Evolutionary conservation across 768 basidiomycete species (phyloP), one percentile per base, ranked within the genome.

Genomic region (Trametes cubensis): DNA sequence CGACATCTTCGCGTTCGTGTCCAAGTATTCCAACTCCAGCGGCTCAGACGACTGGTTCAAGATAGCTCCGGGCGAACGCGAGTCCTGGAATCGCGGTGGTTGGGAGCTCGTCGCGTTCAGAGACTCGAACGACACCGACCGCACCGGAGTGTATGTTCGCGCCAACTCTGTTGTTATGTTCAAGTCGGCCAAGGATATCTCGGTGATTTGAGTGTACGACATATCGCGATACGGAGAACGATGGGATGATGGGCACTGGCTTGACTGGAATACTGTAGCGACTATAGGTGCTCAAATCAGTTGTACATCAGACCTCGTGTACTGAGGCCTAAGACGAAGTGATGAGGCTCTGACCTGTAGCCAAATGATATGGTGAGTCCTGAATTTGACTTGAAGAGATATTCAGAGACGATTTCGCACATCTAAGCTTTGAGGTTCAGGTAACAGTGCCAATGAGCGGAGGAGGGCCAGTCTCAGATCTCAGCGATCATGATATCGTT

Each of bases 21-120:
- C 61, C 55, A 62, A 62, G 55, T 56, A 62, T 40, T 45, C 61
- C 11, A 55, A 55, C 61, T 39, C 41, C 21, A 23, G 14, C 28
- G 61, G 54, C 41, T 13, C n/a, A 42, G 61, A 62, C 44, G 25
- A 14, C 48, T 62, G 61, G 61, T 62, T 45, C 61, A 62, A 55
- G 18, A 6, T 62, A 18, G 7, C 41, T 3, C 26, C 61, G 11
- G 54, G 54, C 30, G 8, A 15, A 23, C 61, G 61, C 30, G 61
- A 62, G 10, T 56, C 61, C 17, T 62, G 61, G 61, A 18, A 8
- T 21, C 55, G 61, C 34, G 23, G 25, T 34, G 54, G 44, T 49
- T 62, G 61, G 61, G 61, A 62, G 61, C 48, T 62, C 30, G 61
- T 62, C 55, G 61, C 55, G 41, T 62, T 62, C 55, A 62, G 52